Conservation (phyloP, 2,329 filamentous ascomycete species). For the Periglandula ipomoeae region DNA sequence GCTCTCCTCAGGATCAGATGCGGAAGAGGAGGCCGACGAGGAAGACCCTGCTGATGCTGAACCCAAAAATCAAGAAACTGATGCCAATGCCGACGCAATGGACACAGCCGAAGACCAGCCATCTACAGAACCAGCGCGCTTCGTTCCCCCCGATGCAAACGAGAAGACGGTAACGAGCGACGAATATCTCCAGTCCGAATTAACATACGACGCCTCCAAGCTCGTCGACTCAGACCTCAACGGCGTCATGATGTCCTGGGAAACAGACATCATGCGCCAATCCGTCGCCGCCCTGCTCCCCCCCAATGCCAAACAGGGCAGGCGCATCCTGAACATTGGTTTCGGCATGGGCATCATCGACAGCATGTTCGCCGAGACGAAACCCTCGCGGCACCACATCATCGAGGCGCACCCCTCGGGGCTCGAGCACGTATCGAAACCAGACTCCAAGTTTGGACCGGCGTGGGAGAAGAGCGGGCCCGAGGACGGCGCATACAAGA, state of each 20-base stretch:
- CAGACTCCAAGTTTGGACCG: slow-evolving; percentile 42
- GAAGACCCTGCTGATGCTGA: slow-evolving; percentile 16
- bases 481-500: slow-evolving; percentile 58
- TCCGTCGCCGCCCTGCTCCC: slow-evolving; percentile 63
- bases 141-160: slow-evolving; percentile 25
- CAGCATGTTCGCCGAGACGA: slow-evolving; percentile 59
- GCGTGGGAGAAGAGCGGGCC: slow-evolving; percentile 46
- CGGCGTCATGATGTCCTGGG: slow-evolving; percentile 92
- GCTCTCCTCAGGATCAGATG: slow-evolving; percentile 49
- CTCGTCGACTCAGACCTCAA: slow-evolving; percentile 69
- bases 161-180: slow-evolving; percentile 49
- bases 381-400: slow-evolving; percentile 67
- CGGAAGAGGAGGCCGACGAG: slow-evolving; percentile 35
- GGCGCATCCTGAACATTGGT: slow-evolving; percentile 73
- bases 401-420: slow-evolving; percentile 79
- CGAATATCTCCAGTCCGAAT: slow-evolving; percentile 57
- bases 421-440: slow-evolving; percentile 49
- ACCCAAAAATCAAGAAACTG: slow-evolving; percentile 18
- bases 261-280: slow-evolving; percentile 74
- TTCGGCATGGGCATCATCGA: slow-evolving; percentile 91
- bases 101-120: slow-evolving; percentile 19
- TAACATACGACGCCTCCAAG: slow-evolving; percentile 56
- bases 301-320: slow-evolving; percentile 34
- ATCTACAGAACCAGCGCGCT: slow-evolving; percentile 10
- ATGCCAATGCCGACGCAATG: slow-evolving; percentile 19